These are phyloP conservation scores for Entomophthora muscae DNA, from an alignment of 371 early-diverging fungal genomes.

Conservation along the genomic window DNA sequence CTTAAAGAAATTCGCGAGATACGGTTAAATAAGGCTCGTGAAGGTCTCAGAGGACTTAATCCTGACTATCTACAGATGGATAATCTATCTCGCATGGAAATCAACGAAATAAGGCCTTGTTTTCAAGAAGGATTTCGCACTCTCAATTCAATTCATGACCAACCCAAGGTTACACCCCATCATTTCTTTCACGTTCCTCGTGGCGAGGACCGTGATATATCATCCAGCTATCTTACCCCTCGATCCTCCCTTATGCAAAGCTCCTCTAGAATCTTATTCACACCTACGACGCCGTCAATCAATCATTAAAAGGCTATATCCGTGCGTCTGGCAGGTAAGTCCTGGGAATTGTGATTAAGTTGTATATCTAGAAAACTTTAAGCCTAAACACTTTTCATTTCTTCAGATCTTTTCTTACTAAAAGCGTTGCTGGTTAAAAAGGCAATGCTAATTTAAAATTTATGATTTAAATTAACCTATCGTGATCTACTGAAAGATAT, in stretches of 20 bases:
- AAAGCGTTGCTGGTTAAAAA: no score
- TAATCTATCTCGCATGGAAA: constrained; percentile 62
- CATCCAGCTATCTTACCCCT: background rate
- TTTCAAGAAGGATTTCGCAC: constrained; percentile 28
- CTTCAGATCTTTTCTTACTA: no score
- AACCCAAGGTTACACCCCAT: background rate
- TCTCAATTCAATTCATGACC: background rate
- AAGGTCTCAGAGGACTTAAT: constrained; percentile 45
- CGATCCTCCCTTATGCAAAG: background rate
- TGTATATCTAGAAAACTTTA: no score
- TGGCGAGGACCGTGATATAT: background rate
- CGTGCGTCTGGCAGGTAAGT: no score
- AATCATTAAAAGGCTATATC: no score
- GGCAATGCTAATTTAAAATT: no score
- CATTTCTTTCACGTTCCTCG: background rate
- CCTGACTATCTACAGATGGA: constrained; percentile 59
- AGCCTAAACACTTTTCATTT: no score
- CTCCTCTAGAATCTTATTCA: background rate
- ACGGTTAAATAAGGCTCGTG: constrained; percentile 60
- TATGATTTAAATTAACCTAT: no score
- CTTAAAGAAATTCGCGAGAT: constrained; percentile 70
- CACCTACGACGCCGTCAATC: background rate
- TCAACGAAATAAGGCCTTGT: constrained; percentile 78
- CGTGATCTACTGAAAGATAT: no score
- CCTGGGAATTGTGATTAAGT: no score